Evolutionary conservation across 2,329 filamentous ascomycete species (phyloP), one percentile per base, ranked within the genome.

Genomic region (Pleoardoris graminearum): DNA sequence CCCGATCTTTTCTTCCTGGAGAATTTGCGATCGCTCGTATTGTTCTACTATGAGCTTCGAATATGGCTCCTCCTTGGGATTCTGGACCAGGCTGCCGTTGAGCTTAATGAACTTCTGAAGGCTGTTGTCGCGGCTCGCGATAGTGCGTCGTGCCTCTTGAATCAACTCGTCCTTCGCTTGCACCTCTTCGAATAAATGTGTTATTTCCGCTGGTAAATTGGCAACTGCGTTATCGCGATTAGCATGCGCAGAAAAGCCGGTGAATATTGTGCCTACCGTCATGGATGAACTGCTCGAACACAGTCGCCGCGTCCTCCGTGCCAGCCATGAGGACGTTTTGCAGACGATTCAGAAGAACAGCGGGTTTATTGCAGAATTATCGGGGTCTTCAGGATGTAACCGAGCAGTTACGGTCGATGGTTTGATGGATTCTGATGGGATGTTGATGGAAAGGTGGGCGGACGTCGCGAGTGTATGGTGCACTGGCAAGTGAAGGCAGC

Each of bases 181-280:
- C 58, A 93, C 89, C 75, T 94, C 90, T 68, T 92, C 89, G 66
- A 92, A 87, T 57, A 93, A 81, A 76, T 92, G 91, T 17, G 87
- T 86, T 54, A 94, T 86, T 75, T 94, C 90, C 58, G 90, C 88
- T 56, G 89, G 89, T 23, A 93, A 80, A 66, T 94, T 94, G 64
- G 88, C 85, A 17, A 88, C 87, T 80, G 55, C 4, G 10, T 2
- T 7, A 19, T 6, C 10, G 41, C 48, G 45, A 25, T 37, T 17
- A 19, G 22, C 29, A 22, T 46, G 53, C 27, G 23, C 29, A 22
- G 21, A 23, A 17, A 23, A 5, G 7, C 4, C 1, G 7, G 30
- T 16, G 21, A 22, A 43, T 21, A 42, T 16, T 21, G n/a, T 25
- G 56, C 66, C 50, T 68, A 81, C 80, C 82, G 78, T 87, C 84